Base-by-base conservation (phyloP, 345 rosid species). In the Corchorus olitorius region DNA sequence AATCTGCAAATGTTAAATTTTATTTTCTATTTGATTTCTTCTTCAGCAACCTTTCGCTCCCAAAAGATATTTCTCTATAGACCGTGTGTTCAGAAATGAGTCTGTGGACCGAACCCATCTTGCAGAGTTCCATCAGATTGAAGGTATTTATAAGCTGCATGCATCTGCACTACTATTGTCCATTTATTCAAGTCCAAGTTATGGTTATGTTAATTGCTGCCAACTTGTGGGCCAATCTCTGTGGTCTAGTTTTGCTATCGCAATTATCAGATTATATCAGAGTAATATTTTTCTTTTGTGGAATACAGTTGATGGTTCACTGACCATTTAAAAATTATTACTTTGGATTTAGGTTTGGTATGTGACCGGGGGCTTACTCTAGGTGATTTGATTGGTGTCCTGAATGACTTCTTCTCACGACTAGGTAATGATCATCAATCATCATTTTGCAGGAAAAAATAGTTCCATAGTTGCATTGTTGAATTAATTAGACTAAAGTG, bases 81-180 rank as follows among this genome's bases (percentile, higher is more conserved):
- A 96, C 69, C 97, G 99, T 73, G 99, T 96, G 70, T 96, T 93
- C 90, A 89, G 99, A 84, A 96, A 96, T 75, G 99, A 96, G 84
- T 97, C 99, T 20, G 98, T 96, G 19, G 99, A 96, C 74, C 87
- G 91, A 41, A 96, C 98, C 60, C 99, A 92, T 84, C 91, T 96
- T 34, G 99, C 99, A 54, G 98, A 96, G 81, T 96, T 96, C 77
- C 98, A 96, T 84, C 98, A 96, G 81, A 92, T 96, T 65, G 98
- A 96, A 92, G 98, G 99, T 95, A 87, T 45, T 46, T 64, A 39
- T 22, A n/a, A 53, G 20, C 69, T 65, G 22, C 50, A 22, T 74
- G 20, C 13, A 59, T 15, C 19, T 46, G 39, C 39, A 16, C 73
- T 20, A 69, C 58, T 10, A 49, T 33, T 33, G 15, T 71, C 58